Base-by-base conservation (phyloP, 345 rosid species). In the Eucalyptus shirleyi region DNA sequence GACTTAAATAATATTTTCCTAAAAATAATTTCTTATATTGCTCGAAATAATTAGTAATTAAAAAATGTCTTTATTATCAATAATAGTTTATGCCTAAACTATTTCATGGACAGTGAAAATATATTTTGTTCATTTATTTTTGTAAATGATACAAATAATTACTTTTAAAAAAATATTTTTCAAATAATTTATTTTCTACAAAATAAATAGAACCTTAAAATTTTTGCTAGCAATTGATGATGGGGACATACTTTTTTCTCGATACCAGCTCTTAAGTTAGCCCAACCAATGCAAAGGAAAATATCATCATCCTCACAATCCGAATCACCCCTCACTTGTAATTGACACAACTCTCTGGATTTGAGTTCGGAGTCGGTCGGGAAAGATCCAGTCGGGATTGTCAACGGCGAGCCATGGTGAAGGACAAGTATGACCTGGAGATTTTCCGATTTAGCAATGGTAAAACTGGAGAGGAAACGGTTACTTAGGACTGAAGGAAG, bases 101-200 rank as follows among this genome's bases (percentile, higher is more conserved):
- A 0, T 24, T 56, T 56, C 13, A 24, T 56, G 1, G 13, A 56
- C 2, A 56, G 0, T 56, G 14, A 56, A 56, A 56, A 56, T 24
- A 24, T 24, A 10, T 56, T 56, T 56, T 10, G 62, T 28, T 60
- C 4, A 60, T 60, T 26, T 26, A 56, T 24, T 56, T 56, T 56
- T 56, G 13, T 24, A 28, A 12, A 60, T 0, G 2, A 60, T 56
- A 56, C 1, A 56, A 56, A 56, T 24, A 23, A 56, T 24, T 23
- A 56, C 0, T 56, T 10, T 10, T 4, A 0, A 9, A 24, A n/a
- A 56, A 11, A 10, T 10, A 10, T 56, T 10, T 56, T 56, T 1
- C 6, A 56, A 24, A 24, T 24, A 9, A 56, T 56, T 9, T 9
- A 56, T 10, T 56, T 23, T 56, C 0, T 3, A 56, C 28, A 2